Base-by-base conservation (phyloP, 73 alveolate genomes). In the Chromera velia region DNA sequence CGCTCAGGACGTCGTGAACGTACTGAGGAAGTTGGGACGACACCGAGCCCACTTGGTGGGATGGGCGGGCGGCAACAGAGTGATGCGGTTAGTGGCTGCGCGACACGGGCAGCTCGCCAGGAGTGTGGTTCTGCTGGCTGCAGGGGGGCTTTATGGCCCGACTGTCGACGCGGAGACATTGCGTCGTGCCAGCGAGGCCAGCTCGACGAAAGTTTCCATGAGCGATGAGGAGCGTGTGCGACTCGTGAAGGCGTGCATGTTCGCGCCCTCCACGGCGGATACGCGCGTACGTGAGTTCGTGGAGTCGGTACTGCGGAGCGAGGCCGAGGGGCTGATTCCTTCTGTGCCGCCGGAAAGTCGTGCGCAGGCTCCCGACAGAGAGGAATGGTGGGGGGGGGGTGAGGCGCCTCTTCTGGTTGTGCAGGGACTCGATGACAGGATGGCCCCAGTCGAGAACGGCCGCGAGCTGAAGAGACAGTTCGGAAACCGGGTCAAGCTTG, bases 401-500 rank as follows among this genome's bases (percentile, higher is more conserved):
- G 69, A 55, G 29, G 28, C 29, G 7, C 69, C 9, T 1, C 69
- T 55, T 9, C 69, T 55, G 29, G 28, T 55, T 1, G 69, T 55
- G 18, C 69, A 55, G 26, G 69, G 69, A 1, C 28, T 55, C 32
- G 69, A 55, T 9, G 69, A 55, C 69, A 55, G 26, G 28, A 55
- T 55, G 69, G 69, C 69, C 29, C 69, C 69, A 30, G 69, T 55
- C 32, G 69, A 55, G 69, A 55, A 55, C 26, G 69, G 69, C 28
- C 9, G 69, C 4, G 28, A 55, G 69, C 9, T 55, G 69, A 55
- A 55, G 69, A 18, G 28, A 18, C 9, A 9, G 69, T 55, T 9
- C 26, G 69, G 28, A 7, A 30, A 55, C 69, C 69, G 69, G 29
- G 28, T 55, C 30, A 18, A 19, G 69, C 69, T 55, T 4, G 69